These are phyloP conservation scores for Selenicereus undatus DNA, from an alignment of 148 eudicot genomes.

Conservation along the genomic window DNA sequence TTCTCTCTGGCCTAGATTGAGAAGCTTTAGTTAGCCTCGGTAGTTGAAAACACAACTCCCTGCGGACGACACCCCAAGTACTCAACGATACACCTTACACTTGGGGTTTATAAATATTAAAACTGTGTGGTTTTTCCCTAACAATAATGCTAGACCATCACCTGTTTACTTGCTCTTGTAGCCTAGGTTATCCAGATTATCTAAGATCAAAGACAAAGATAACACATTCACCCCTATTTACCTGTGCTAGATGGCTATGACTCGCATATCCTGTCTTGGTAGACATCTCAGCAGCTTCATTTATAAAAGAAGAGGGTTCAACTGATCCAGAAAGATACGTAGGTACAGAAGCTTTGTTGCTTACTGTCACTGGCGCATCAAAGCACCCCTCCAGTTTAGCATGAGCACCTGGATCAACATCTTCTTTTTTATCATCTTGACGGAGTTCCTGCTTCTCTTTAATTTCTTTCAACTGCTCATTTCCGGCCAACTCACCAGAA, in stretches of 20 bases:
- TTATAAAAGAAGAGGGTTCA: constrained; percentile 14
- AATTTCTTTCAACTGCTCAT: constrained; percentile 8
- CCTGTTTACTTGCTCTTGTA: background rate
- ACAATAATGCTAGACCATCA: background rate
- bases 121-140: too few relatives aligned
- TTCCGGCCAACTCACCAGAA: constrained; percentile 6
- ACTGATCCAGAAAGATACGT: constrained; percentile 16
- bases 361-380: constrained; percentile 9
- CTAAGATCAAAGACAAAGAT: background rate
- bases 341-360: constrained; percentile 10
- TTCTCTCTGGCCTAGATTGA: too few relatives aligned
- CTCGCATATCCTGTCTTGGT: constrained; percentile 3
- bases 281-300: constrained; percentile 16
- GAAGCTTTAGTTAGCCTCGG: too few relatives aligned
- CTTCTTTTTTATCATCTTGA: constrained; percentile 6
- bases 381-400: constrained; percentile 9
- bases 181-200: background rate
- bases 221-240: background rate
- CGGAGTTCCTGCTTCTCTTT: constrained; percentile 7
- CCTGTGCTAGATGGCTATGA: constrained; percentile 23
- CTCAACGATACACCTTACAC: too few relatives aligned
- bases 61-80: too few relatives aligned
- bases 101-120: too few relatives aligned
- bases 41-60: too few relatives aligned
- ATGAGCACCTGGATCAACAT: constrained; percentile 9